Evolutionary conservation across 2,329 filamentous ascomycete species (phyloP), one percentile per base, ranked within the genome.

Genomic region (Whalleya microplaca): DNA sequence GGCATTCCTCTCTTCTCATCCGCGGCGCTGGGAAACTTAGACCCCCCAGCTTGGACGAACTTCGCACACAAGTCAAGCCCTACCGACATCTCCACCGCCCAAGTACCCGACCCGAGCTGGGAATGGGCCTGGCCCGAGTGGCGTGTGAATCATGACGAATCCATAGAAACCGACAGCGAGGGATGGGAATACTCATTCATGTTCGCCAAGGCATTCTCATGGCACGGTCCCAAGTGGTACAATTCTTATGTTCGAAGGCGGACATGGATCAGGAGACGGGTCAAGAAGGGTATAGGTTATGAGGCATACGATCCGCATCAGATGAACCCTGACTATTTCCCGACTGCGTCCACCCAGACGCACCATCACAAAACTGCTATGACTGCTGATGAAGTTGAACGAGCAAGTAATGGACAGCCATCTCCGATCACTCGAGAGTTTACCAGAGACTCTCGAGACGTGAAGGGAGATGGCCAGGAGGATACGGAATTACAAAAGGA

Each of bases 131-230:
- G 85, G 84, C 79, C 84, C 2, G 84, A 85, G 49, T 89, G 86
- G 86, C 79, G 77, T 23, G 68, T 89, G 64, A 82, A 84, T 56
- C 78, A 91, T 83, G 91, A 94, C 78, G 84, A 89, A 2, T 88
- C 89, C 56, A 86, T 90, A 10, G 52, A 69, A 21, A 66, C 74
- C 40, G 95, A 98, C 68, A 89, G 94, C 60, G 90, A 94, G 61
- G 95, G 95, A 2, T 99, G 95, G 95, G 89, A 96, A 71, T 99
- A 99, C 74, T 95, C 91, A 16, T 92, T 97, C 71, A 88, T 90
- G 63, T 99, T 98, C 70, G 79, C 80, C 62, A 85, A 82, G 58
- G 79, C 76, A 42, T 92, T 90, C 63, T 85, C 86, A 2, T 99
- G 95, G 95, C 95, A 99, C 73, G 88, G 88, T 2, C 90, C 90